Evolutionary conservation across 2,329 filamentous ascomycete genomes (phyloP), one percentile per base, ranked within the genome.

Genomic region (Metarhizium album): DNA sequence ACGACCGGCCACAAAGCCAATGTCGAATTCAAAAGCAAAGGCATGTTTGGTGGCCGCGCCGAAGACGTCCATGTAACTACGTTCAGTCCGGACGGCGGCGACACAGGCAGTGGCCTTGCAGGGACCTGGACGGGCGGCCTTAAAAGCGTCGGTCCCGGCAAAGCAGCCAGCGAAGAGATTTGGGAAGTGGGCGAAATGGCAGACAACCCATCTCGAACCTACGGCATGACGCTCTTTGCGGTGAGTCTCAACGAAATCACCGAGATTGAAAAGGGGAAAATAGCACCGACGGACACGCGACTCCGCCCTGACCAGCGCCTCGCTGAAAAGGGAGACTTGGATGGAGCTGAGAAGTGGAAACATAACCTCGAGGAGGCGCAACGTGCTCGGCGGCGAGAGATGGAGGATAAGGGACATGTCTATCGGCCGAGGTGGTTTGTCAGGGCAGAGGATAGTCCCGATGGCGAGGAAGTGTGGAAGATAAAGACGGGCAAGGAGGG

Each of bases 41-140:
- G 93, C 57, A 95, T 98, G 88, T 98, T 97, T 70, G 90, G 91
- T 31, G 93, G 93, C 14, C 83, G 93, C 51, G 86, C 86, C 54
- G 93, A 98, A 67, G 93, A 98, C 54, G 87, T 97, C 9, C 75
- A 79, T 35, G 84, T 91, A 6, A 84, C 90, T 59, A 78, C 83
- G 1, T 84, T 84, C 57, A 83, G 84, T 52, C 68, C 76, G 0
- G 75, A 84, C 50, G 89, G 88, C 40, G 68, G 72, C 23, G 74
- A 81, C 20, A 78, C 86, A 0, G 78, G 86, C 1, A 73, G 84
- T 11, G 82, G 86, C 16, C 72, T 97, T 23, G 68, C 73, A 0
- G 93, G 93, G 2, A 95, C 86, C 50, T 98, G 93, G 93, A 96
- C 90, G 0, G 74, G 75, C 2, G 76, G 79, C 2, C 75, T 98